Evolutionary conservation across 768 basidiomycete genomes (phyloP), one percentile per base, ranked within the genome.

Genomic region (Lentinula edodes): DNA sequence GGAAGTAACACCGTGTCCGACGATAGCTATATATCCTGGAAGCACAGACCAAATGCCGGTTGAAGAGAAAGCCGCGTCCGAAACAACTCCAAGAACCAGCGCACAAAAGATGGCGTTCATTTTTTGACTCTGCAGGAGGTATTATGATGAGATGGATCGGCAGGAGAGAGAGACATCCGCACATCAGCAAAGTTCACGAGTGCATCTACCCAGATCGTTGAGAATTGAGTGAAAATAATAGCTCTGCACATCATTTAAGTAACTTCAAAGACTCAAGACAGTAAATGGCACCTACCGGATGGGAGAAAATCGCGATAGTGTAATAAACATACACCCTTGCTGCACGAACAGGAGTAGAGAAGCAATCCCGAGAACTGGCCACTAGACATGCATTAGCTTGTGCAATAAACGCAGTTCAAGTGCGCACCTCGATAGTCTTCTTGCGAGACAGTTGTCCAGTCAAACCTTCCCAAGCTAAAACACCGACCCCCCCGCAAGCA

Each of bases 331-430:
- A 53, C 83, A 81, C 5, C 81, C 83, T 61, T 88, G 84, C 66
- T 89, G 87, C 20, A 92, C 74, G 64, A 91, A 87, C 60, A 87
- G 74, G 63, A 89, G 69, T 51, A 90, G 68, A 0, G 90, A 89
- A 15, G 87, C 82, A 68, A 85, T 82, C 4, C 81, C 88, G 6
- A 91, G 72, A 16, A 85, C 84, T 13, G 89, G 81, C 87, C 88
- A 91, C 91, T 92, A 35, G 23, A 62, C 43, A 41, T 46, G 18
- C 6, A 28, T 42, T 10, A 34, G 55, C 28, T 43, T 13, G 8
- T 20, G 6, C 23, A 6, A 39, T 6, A 4, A 20, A 13, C 32
- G 8, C 6, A 0, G 20, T 32, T 13, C 34, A 58, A 43, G 48
- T 42, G 68, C 82, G 53, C 68, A 87, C 88, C 79, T 90, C 88